These are phyloP conservation scores for Sergeia podlipaevii DNA, from an alignment of 208 protist genomes.

Conservation along the genomic window DNA sequence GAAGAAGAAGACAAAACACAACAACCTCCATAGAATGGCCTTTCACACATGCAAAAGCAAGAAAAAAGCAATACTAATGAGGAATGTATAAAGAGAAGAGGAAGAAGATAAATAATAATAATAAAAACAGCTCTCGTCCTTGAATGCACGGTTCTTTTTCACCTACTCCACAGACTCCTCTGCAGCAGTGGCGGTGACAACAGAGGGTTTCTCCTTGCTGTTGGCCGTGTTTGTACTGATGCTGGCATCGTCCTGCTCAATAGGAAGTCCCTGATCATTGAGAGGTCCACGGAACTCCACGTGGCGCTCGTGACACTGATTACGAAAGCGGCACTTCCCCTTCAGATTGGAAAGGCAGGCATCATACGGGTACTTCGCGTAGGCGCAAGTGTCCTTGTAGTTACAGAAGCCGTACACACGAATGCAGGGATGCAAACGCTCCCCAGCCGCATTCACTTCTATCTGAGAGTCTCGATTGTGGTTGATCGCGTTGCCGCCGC, in stretches of 20 bases:
- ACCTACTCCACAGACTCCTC: slow-evolving; percentile 5
- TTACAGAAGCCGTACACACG: slow-evolving; percentile 90
- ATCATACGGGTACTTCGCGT: slow-evolving; percentile 86
- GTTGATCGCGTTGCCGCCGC: too few relatives aligned
- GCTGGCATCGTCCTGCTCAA: background rate
- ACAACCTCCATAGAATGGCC: background rate
- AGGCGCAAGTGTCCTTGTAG: slow-evolving; percentile 82
- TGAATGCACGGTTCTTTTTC: background rate
- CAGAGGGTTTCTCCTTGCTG: slow-evolving; percentile 10
- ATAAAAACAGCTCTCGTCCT: background rate
- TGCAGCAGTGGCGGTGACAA: too few relatives aligned
- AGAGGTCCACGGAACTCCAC: slow-evolving; percentile 76
- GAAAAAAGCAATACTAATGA: too few relatives aligned
- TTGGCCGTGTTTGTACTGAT: slow-evolving; percentile 2
- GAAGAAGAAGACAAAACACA: slow-evolving; percentile 2
- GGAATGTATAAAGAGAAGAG: slow-evolving; percentile 1
- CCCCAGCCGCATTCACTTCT: slow-evolving; percentile 45
- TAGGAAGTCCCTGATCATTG: slow-evolving; percentile 39
- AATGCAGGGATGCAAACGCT: slow-evolving; percentile 82
- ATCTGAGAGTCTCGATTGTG: slow-evolving; percentile 1
- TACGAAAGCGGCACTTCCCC: slow-evolving; percentile 82
- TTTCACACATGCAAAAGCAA: background rate
- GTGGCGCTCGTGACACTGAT: slow-evolving; percentile 85
- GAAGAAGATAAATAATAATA: background rate
- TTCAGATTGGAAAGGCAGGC: slow-evolving; percentile 88